These are phyloP conservation scores for Croton setiger DNA, from an alignment of 441 rosid species.

Conservation along the genomic window DNA sequence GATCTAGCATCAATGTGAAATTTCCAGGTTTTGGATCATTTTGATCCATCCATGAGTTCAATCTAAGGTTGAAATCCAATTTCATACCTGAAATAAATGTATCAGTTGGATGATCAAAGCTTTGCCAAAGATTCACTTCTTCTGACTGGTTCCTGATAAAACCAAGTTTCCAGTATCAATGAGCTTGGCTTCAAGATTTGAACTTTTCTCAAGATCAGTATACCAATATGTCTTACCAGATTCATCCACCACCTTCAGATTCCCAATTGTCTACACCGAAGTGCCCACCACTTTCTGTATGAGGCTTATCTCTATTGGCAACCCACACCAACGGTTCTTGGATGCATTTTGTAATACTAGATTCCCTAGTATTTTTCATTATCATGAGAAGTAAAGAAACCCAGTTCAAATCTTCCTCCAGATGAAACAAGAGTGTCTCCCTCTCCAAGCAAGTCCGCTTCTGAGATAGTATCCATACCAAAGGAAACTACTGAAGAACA, in stretches of 20 bases:
- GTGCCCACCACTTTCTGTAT: slow-evolving; percentile 9
- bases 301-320: slow-evolving; percentile 28
- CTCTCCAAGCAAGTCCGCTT: too few relatives aligned
- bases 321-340: slow-evolving; percentile 37
- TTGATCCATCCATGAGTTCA: slow-evolving; percentile 28
- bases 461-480: not conserved
- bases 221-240: slow-evolving; percentile 9
- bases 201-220: not conserved
- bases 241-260: slow-evolving; percentile 14
- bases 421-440: slow-evolving; percentile 29
- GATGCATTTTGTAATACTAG: slow-evolving; percentile 25
- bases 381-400: slow-evolving; percentile 32
- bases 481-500: not conserved
- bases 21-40: slow-evolving; percentile 27
- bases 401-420: slow-evolving; percentile 28
- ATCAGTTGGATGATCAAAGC: slow-evolving; percentile 38
- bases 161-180: slow-evolving; percentile 40
- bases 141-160: not conserved
- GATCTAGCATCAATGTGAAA: slow-evolving; percentile 24
- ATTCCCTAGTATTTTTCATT: slow-evolving; percentile 31
- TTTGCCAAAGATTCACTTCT: slow-evolving; percentile 24
- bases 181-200: slow-evolving; percentile 17
- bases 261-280: slow-evolving; percentile 13
- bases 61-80: not conserved
- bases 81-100: slow-evolving; percentile 41